phyloP scores from a whole-genome alignment of 2,329 filamentous ascomycete species.

The Phaeosphaeriaceae sp. region DNA sequence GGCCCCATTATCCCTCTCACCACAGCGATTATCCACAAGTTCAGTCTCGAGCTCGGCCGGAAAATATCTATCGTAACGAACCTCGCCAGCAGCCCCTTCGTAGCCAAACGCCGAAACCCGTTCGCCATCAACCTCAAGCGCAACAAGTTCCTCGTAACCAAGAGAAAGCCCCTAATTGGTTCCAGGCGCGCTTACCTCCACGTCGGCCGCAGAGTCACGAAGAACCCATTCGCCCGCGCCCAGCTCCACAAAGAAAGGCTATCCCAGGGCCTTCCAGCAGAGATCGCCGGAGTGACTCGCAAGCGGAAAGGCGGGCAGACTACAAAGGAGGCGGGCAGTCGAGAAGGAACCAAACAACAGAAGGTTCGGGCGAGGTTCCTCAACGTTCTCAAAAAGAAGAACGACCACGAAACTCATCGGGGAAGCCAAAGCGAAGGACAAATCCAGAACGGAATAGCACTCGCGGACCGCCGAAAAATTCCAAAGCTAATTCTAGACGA shows the following conservation, averaged over 20 bases:
- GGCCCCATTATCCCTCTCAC: not conserved
- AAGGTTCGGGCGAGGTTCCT: conserved; percentile 3
- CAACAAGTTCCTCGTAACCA: conserved; percentile 23
- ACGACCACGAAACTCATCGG: not conserved
- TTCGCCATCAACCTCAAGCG: conserved; percentile 25
- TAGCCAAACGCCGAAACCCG: conserved; percentile 20
- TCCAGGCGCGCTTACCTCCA: conserved; percentile 20
- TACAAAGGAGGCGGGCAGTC: not conserved
- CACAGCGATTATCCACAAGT: not conserved
- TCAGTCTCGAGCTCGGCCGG: conserved; percentile 7
- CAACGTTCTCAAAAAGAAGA: conserved; percentile 7
- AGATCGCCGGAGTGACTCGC: conserved; percentile 6
- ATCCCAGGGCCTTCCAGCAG: conserved; percentile 14
- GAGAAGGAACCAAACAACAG: not conserved
- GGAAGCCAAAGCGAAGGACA: not conserved
- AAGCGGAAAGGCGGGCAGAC: not conserved
- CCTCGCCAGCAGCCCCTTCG: conserved; percentile 17
- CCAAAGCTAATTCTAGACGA: conserved; percentile 8
- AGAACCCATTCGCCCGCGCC: conserved; percentile 17
- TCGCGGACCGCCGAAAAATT: conserved; percentile 3
- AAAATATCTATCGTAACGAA: conserved; percentile 15
- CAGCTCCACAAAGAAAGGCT: conserved; percentile 16
- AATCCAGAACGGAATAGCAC: not conserved
- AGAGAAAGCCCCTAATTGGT: conserved; percentile 16
- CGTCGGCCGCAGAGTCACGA: conserved; percentile 22